phyloP scores from a whole-genome alignment of 495 filamentous ascomycete species.

The Penicillium lividum region DNA sequence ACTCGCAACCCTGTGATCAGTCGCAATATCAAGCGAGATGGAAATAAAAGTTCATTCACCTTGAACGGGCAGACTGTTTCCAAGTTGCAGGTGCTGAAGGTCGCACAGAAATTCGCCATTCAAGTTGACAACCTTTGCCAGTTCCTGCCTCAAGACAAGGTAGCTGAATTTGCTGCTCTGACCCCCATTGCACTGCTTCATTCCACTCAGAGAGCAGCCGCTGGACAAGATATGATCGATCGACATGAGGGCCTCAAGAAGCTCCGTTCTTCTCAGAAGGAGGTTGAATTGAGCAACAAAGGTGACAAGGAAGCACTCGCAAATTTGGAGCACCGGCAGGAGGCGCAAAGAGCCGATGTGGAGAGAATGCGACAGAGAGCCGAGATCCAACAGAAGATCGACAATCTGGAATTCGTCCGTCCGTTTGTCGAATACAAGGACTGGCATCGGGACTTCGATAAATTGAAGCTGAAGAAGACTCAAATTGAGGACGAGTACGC shows the following conservation, averaged over 20 bases:
- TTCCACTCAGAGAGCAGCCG: constrained; percentile 85
- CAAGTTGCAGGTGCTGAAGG: constrained; percentile 58
- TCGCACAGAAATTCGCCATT: constrained; percentile 72
- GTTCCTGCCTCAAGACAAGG: constrained; percentile 95
- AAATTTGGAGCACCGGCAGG: constrained; percentile 71
- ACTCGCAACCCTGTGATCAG: constrained; percentile 68
- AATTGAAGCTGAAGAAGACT: constrained; percentile 49
- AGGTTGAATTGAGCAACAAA: constrained; percentile 57
- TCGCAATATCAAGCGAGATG: constrained; percentile 75
- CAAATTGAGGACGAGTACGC: constrained; percentile 52
- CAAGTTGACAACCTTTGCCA: constrained; percentile 98
- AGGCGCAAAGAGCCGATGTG: constrained; percentile 77
- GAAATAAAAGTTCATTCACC: constrained; percentile 73
- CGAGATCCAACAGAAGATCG: constrained; percentile 63
- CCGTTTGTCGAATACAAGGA: constrained; percentile 65
- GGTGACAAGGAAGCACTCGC: constrained; percentile 60
- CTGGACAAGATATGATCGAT: constrained; percentile 73
- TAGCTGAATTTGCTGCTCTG: constrained; percentile 88
- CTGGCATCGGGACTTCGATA: constrained; percentile 30
- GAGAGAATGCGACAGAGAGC: constrained; percentile 77
- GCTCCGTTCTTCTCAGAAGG: constrained; percentile 67
- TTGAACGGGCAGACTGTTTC: constrained; percentile 62
- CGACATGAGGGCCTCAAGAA: constrained; percentile 75
- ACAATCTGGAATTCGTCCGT: constrained; percentile 62
- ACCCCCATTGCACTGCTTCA: constrained; percentile 80